Base-by-base conservation (phyloP, 73 alveolate genomes). In the Diophrys sp. region DNA sequence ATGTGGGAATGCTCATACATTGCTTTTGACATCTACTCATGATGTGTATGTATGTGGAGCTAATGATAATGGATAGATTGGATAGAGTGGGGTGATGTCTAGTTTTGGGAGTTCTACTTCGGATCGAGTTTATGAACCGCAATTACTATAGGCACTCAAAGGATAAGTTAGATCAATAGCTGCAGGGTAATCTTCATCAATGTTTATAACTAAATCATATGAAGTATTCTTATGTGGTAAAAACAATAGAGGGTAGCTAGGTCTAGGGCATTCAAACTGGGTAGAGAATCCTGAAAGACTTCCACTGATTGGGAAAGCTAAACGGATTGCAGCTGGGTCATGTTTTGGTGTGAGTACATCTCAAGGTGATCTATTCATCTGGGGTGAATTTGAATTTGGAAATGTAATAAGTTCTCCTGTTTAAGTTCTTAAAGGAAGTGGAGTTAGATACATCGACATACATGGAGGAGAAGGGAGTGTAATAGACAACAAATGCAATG, bases 1-100 rank as follows among this genome's bases (percentile, higher is more conserved):
- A 1, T 78, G 91, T 44, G 95, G 95, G n/a, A n/a, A 54, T 14
- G 79, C 80, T 55, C 87, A 84, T 56, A 62, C 93, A 18, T 78
- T 34, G 29, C 29, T 80, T 44, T 72, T 71, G 2, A 75, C 56
- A 26, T 5, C 14, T 23, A 0, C 33, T 1, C 82, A 81, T 8
- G 75, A 69, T 33, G 69, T 82, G 23, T 82, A 74, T 34, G 1
- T 80, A 0, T 54, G 69, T 5, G 90, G 90, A 28, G 30, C 11
- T 24, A 74, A 74, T 34, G 73, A 57, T 1, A 72, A 74, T 1
- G 84, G 90, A 2, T n/a, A n/a, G n/a, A n/a, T n/a, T n/a, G n/a
- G n/a, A n/a, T n/a, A n/a, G n/a, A n/a, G n/a, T n/a, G n/a, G n/a
- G n/a, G n/a, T n/a, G n/a, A n/a, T n/a, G n/a, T n/a, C n/a, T n/a